Conservation (phyloP, 495 filamentous ascomycete genomes). For the Pseudomonodictys pantanalensis region DNA sequence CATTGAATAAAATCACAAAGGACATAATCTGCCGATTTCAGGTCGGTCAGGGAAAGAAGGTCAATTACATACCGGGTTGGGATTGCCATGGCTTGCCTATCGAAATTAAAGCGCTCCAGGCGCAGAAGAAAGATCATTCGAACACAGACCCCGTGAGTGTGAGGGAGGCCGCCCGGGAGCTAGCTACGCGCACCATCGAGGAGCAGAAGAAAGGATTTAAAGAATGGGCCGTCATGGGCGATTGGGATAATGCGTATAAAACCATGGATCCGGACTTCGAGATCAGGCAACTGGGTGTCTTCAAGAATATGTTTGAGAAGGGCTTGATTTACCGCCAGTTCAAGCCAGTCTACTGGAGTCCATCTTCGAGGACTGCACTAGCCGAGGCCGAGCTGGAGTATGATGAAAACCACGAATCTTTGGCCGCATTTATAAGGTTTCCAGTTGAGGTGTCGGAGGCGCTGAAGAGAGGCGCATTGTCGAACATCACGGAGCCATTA, state of each 20-base stretch:
- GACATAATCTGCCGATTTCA: constrained; percentile 84
- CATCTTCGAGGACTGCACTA: constrained; percentile 82
- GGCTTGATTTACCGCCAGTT: constrained; percentile 80
- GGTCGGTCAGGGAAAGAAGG: constrained; percentile 68
- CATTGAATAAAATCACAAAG: constrained; percentile 95
- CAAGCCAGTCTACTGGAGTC: constrained; percentile 97
- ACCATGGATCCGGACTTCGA: constrained; percentile 91
- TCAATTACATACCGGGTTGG: constrained; percentile 94
- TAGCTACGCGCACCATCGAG: constrained; percentile 71
- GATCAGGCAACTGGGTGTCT: constrained; percentile 79
- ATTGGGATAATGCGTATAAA: constrained; percentile 88
- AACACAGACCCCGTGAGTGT: constrained; percentile 49
- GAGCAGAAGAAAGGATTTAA: constrained; percentile 80
- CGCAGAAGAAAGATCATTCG: constrained; percentile 38
- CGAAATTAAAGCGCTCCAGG: constrained; percentile 90
- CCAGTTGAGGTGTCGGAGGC: constrained; percentile 58
- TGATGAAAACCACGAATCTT: constrained; percentile 76
- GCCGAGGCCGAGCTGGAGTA: constrained; percentile 98
- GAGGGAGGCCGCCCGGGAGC: constrained; percentile 65
- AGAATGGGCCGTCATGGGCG: constrained; percentile 84
- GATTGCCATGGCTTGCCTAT: constrained; percentile 98
- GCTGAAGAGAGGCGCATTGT: constrained; percentile 44
- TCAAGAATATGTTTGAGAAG: constrained; percentile 77
- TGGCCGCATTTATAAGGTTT: constrained; percentile 78
- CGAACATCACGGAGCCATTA: constrained; percentile 44